phyloP scores from a whole-genome alignment of 2,329 filamentous ascomycete species.

The Leptographium radiaticola region DNA sequence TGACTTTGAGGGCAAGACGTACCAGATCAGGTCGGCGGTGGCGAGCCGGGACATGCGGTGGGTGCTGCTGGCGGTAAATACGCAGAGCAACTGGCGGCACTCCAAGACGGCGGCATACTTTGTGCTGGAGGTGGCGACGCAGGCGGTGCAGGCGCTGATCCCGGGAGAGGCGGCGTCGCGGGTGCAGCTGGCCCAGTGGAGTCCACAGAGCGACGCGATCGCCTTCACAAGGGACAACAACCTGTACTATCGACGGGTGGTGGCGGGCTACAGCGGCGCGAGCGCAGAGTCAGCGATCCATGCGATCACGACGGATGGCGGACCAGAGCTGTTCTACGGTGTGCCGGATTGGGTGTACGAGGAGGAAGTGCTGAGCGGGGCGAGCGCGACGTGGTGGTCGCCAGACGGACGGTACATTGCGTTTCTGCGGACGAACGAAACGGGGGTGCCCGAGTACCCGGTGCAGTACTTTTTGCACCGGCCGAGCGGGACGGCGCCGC shows the following conservation, averaged over 20 bases:
- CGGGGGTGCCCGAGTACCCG: constrained; percentile 78
- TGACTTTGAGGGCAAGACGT: constrained; percentile 37
- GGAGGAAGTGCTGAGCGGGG: constrained; percentile 64
- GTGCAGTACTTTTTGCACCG: constrained; percentile 86
- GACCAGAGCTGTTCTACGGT: constrained; percentile 82
- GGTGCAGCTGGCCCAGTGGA: constrained; percentile 82
- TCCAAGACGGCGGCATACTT: constrained; percentile 80
- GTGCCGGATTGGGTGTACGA: constrained; percentile 97
- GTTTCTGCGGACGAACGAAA: constrained; percentile 89
- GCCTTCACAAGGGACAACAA: constrained; percentile 91
- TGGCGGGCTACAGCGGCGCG: constrained; percentile 17
- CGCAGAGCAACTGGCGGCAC: constrained; percentile 73
- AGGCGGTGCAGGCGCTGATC: constrained; percentile 65
- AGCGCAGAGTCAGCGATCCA: constrained; percentile 12
- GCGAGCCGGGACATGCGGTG: constrained; percentile 77
- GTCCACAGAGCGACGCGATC: constrained; percentile 71
- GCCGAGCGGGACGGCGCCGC: constrained; percentile 60
- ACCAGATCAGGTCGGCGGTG: constrained; percentile 49
- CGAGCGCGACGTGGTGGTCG: constrained; percentile 91
- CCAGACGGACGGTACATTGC: constrained; percentile 78
- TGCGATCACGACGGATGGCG: constrained; percentile 73
- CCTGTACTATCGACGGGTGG: constrained; percentile 59
- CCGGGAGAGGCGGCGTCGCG: constrained; percentile 49
- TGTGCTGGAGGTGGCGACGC: constrained; percentile 78
- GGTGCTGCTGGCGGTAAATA: constrained; percentile 66